Evolutionary conservation across 2,329 filamentous ascomycete genomes (phyloP).

Genomic region (Colletotrichum aenigma): DNA sequence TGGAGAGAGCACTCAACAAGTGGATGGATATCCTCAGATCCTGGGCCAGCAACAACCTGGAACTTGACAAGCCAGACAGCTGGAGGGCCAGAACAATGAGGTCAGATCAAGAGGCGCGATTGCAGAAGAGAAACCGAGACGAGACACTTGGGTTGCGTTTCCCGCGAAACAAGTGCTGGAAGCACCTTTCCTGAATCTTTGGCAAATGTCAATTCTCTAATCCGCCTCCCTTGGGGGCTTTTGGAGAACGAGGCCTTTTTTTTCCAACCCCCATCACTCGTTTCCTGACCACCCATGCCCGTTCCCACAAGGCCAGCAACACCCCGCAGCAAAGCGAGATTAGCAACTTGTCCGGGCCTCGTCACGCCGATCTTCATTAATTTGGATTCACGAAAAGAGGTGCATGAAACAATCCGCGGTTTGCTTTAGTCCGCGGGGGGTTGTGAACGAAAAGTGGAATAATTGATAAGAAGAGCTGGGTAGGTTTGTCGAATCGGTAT

Average conservation of each 20-base stretch:
- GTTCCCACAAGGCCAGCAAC: background rate
- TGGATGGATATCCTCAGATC: background rate
- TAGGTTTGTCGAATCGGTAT: background rate
- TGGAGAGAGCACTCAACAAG: background rate
- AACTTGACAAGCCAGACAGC: background rate
- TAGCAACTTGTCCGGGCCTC: background rate
- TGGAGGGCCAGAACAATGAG: background rate
- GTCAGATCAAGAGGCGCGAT: background rate
- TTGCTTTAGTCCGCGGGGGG: background rate
- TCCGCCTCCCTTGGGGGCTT: background rate
- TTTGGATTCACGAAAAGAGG: background rate
- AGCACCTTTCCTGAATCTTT: background rate
- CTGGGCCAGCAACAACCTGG: background rate
- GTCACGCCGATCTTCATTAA: conserved; percentile 9
- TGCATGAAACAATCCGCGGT: background rate
- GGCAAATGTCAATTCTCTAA: background rate
- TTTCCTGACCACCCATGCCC: background rate
- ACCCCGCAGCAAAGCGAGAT: conserved; percentile 12
- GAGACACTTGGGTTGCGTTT: background rate
- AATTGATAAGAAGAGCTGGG: no score
- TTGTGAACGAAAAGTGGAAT: background rate
- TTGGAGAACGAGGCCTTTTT: background rate
- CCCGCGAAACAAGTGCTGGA: background rate
- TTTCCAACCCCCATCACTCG: background rate
- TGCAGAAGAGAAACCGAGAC: background rate